Evolutionary conservation across 805 yeast species (phyloP), one percentile per base, ranked within the genome.

Genomic region (Gaillardinia entomophila): DNA sequence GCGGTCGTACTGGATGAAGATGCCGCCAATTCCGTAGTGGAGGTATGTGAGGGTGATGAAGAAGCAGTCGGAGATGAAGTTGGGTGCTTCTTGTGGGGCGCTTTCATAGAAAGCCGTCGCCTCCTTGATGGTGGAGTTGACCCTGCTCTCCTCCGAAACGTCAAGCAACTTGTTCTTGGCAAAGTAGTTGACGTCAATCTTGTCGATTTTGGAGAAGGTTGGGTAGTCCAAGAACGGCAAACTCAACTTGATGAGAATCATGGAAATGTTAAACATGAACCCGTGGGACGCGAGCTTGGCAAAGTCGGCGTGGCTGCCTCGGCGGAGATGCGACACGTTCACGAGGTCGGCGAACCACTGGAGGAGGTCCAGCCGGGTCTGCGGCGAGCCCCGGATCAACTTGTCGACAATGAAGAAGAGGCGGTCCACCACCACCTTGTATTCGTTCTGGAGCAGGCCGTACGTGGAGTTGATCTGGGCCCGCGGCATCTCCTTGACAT

Each of bases 31-130:
- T 27, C 97, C 98, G 59, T 83, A 92, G 44, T 90, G 89, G 30
- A 86, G 57, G 53, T 82, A 88, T 0, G 95, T 78, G 32, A 82
- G 65, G 4, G 89, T 77, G 35, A 92, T 54, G 49, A 71, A 92
- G 56, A 88, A 92, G 48, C 95, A 82, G 43, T 90, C 92, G 6
- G 96, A 79, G n/a, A 92, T 86, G 53, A 92, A 92, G 48, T 92
- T 90, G n/a, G 39, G 16, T 7, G 30, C 13, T 6, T 27, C 30
- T n/a, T 55, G 50, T 26, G 59, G 60, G 24, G 60, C 53, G 2
- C 57, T 46, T 4, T 68, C 57, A 47, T 73, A 75, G 45, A 73
- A 77, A 31, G 73, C 77, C 30, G 70, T 69, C 4, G 86, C 82
- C 46, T 84, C 92, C 36, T 72, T 72, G 28, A 74, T 68, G 22